Percentiles rank a stretch among this genome's conserved stretches.
phyloP scores from a whole-genome alignment of 768 basidiomycete species.

The Epithele typhae region DNA sequence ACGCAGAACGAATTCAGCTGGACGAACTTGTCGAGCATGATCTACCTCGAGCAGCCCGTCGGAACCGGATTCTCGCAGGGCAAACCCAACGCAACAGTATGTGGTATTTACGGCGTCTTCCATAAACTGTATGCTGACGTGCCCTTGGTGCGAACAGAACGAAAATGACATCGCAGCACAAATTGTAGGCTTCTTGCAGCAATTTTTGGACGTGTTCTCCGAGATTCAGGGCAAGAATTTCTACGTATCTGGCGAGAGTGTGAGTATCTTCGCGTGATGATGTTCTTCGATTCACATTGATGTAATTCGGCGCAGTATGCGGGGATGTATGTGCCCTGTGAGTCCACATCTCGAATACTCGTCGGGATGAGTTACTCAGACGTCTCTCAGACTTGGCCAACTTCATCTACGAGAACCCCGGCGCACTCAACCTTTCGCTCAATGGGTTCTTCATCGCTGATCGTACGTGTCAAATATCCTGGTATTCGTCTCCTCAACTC shows the following conservation, averaged over 20 bases:
- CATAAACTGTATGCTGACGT: neutral
- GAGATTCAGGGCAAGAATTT: constrained; percentile 72
- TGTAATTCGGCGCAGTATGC: constrained; percentile 56
- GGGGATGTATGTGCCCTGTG: constrained; percentile 62
- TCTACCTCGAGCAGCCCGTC: constrained; percentile 78
- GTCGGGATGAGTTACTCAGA: too few species aligned
- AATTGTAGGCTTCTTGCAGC: constrained; percentile 59
- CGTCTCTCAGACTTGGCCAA: constrained; percentile 79
- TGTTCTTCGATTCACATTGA: neutral
- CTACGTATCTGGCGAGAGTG: constrained; percentile 71
- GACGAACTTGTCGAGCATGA: constrained; percentile 73
- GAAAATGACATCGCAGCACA: constrained; percentile 56
- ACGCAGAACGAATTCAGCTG: constrained; percentile 66
- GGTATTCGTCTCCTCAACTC: neutral
- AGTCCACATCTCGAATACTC: too few species aligned
- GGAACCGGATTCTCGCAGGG: constrained; percentile 79
- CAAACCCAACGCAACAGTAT: constrained; percentile 46
- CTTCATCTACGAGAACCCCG: constrained; percentile 61
- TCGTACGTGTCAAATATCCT: constrained; percentile 42
- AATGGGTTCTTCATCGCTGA: constrained; percentile 73
- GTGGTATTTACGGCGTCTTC: neutral
- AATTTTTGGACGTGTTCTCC: constrained; percentile 70
- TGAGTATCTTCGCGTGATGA: constrained; percentile 31
- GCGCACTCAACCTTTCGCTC: constrained; percentile 47
- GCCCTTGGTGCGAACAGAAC: constrained; percentile 25